Evolutionary conservation across 345 rosid genomes (phyloP), one percentile per base, ranked within the genome.

Genomic region (Diplotaxis tenuifolia): DNA sequence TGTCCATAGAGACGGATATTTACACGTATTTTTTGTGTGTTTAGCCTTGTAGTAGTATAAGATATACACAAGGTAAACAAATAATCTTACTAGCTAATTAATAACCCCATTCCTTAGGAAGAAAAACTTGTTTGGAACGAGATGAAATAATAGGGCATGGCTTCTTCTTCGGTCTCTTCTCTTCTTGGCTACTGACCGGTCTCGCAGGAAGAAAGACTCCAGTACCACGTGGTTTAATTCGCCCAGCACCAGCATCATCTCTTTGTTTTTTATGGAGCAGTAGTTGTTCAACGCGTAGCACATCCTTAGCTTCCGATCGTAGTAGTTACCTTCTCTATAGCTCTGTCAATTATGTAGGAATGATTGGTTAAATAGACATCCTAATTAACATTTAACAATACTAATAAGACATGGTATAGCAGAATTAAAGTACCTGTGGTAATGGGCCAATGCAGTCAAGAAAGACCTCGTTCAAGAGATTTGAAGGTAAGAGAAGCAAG

Each of bases 71-170:
- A 62, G 10, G 16, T 16, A 22, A 64, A 6, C 4, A 25, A 25
- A 54, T 28, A 62, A 57, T 31, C 45, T 22, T 56, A 56, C 23
- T 70, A 63, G 52, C 61, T 76, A 76, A 64, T 76, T 76, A 76
- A 64, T 76, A 76, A 56, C 34, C 45, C 79, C 79, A 76, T 63
- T 76, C 79, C 62, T 76, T 76, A 2, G 75, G 75, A 70, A 76
- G 79, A 63, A 76, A 76, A 18, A 76, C 31, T 56, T 76, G 66
- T 76, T 31, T 76, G 9, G 70, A 55, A 55, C 45, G 60, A 62
- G 79, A 75, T 19, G 74, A 69, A 53, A 9, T 56, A 11, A 55
- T 47, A 6, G 75, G 52, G 42, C 62, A 15, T 63, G 60, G 50
- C 71, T 70, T 69, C 52, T 55, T 68, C 70, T 53, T 55, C 27